Evolutionary conservation across 2,329 filamentous ascomycete genomes (phyloP), one percentile per base, ranked within the genome.

Genomic region (Nemania sp.): DNA sequence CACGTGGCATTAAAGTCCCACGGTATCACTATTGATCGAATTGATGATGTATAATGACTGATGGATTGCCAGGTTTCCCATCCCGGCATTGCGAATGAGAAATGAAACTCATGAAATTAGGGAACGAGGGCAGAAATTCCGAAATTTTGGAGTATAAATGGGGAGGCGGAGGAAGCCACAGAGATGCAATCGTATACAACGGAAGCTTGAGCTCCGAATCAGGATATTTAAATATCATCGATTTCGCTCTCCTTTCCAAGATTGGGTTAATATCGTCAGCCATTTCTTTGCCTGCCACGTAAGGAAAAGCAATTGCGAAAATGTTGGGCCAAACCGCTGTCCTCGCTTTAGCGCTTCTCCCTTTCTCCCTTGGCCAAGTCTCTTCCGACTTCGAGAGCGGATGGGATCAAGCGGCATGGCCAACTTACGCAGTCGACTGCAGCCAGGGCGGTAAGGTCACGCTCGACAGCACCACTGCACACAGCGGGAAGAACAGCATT

Each of bases 361-460:
- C 85, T 1, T 78, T 82, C 57, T 79, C 86, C 27, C 71, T 86
- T 22, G 87, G 81, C 64, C 87, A 89, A 73, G 79, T 88, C 71
- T 82, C 83, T 1, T 84, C 87, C 51, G 84, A 82, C 73, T 90
- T 89, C 66, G 88, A 90, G 75, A 81, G 75, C 62, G 88, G 88
- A 49, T 88, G 84, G 85, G 84, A 89, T 73, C 75, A 86, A 70
- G 79, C 85, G 0, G 82, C 84, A 65, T 89, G 88, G 88, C 84
- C 87, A 0, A 87, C 80, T 7, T 89, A 89, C 70, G 87, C 88
- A 2, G 77, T 82, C 2, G 86, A 89, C 78, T 90, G 88, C 75
- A 88, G 82, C 78, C 87, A 89, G 74, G 87, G 87, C 54, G 87
- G 87, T 43, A 84, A 80, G 65, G 82, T 89, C 62, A 81, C 79